Evolutionary conservation across 192 early-diverging fungal species (phyloP).

Genomic region (Nowakowskiella sp.): DNA sequence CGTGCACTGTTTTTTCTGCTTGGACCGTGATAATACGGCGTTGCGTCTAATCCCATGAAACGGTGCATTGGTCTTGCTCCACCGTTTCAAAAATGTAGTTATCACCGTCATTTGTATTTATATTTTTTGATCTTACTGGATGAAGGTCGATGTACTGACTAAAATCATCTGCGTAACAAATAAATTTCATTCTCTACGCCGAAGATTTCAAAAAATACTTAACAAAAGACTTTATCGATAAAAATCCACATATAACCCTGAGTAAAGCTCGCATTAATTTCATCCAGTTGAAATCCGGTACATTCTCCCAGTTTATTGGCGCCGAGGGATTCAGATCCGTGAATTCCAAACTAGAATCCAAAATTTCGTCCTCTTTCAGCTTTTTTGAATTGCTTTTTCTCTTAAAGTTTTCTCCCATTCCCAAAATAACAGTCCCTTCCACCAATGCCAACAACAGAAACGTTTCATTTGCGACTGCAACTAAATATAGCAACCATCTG

Average conservation of each 20-base stretch:
- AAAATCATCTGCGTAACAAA: no score
- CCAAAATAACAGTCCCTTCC: no score
- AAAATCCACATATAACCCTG: constrained; percentile 31
- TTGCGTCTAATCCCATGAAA: constrained; percentile 20
- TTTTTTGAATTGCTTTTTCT: no score
- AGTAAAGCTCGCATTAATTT: constrained; percentile 19
- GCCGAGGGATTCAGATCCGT: not conserved
- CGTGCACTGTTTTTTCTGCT: no score
- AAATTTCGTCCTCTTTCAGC: no score
- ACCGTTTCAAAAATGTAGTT: constrained; percentile 11
- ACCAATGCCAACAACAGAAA: no score
- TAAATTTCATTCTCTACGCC: constrained; percentile 19
- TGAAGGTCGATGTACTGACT: no score
- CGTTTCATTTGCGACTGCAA: constrained; percentile 13
- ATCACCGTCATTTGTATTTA: no score
- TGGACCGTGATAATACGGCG: not conserved
- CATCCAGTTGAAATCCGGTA: constrained; percentile 28
- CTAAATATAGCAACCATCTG: constrained; percentile 18
- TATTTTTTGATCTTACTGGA: no score
- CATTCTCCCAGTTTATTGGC: no score
- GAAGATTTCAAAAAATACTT: not conserved
- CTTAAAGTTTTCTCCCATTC: no score
- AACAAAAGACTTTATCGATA: constrained; percentile 27
- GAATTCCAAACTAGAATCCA: not conserved
- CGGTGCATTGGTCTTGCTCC: constrained; percentile 3